phyloP scores from a whole-genome alignment of 139 green algal species.

The Closterium sp. region DNA sequence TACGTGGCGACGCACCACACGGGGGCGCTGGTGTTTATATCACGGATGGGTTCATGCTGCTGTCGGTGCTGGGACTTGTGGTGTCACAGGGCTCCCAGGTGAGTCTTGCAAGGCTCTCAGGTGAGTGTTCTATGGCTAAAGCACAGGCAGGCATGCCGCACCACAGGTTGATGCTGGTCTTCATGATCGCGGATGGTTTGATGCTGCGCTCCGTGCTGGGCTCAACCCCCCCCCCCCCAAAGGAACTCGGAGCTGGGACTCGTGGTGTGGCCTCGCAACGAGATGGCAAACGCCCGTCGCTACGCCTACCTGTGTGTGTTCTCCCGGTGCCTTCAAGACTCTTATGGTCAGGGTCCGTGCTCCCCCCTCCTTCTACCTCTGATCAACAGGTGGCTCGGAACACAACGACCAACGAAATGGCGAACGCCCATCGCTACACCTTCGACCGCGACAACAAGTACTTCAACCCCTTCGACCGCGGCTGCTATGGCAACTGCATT shows the following conservation, averaged over 20 bases:
- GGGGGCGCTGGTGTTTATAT: constrained; percentile 76
- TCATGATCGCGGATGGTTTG: too few relatives aligned
- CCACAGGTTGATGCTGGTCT: too few relatives aligned
- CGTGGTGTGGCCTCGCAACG: too few relatives aligned
- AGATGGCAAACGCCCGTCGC: constrained; percentile 74
- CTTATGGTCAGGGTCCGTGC: too few relatives aligned
- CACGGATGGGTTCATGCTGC: constrained; percentile 72
- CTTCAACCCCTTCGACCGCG: constrained; percentile 83
- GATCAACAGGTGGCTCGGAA: constrained; percentile 69
- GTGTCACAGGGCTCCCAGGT: constrained; percentile 10
- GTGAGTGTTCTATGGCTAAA: too few relatives aligned
- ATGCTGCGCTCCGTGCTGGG: too few relatives aligned
- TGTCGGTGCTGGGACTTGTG: constrained; percentile 76
- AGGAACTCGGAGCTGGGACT: too few relatives aligned
- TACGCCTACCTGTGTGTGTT: constrained; percentile 68
- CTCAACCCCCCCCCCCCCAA: too few relatives aligned
- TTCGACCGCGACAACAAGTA: constrained; percentile 65
- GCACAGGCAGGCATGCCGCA: too few relatives aligned
- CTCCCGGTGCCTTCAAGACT: too few relatives aligned
- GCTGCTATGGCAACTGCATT: constrained; percentile 64
- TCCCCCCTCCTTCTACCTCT: background rate
- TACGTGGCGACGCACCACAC: constrained; percentile 9
- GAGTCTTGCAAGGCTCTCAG: too few relatives aligned
- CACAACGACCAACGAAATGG: constrained; percentile 95
- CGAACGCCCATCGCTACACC: constrained; percentile 74